A percentile compares a stretch with the other conserved stretches of the same genome.
phyloP scores from a whole-genome alignment of 768 basidiomycete species.

The Udeniomyces megalosporus region DNA sequence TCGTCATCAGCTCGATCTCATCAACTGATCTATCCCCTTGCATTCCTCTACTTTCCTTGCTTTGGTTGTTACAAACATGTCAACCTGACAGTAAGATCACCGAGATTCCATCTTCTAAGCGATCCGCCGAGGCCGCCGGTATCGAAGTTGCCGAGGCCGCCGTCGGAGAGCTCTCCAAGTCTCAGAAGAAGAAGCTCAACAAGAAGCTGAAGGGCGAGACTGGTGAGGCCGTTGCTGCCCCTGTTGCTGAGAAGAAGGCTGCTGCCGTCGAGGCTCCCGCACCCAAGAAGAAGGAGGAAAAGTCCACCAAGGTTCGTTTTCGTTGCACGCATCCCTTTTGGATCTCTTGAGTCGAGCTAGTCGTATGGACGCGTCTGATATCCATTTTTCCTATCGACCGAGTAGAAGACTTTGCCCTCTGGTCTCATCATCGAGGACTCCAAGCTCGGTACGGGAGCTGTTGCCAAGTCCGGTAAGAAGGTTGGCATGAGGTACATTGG shows the following conservation, averaged over 20 bases:
- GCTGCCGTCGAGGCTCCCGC: conserved; percentile 24
- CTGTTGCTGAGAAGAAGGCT: conserved; percentile 16
- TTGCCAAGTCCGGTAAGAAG: conserved; percentile 68
- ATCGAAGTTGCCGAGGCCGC: conserved; percentile 36
- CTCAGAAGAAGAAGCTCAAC: conserved; percentile 47
- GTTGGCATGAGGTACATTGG: conserved; percentile 86
- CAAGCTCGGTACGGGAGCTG: conserved; percentile 65
- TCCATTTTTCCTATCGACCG: not conserved
- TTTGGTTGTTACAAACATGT: not conserved
- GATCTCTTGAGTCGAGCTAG: not conserved
- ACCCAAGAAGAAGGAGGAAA: conserved; percentile 23
- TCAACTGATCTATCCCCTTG: too few species aligned
- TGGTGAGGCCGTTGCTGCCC: conserved; percentile 32
- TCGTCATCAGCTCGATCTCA: too few species aligned
- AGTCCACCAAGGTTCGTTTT: conserved; percentile 4
- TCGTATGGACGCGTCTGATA: too few species aligned
- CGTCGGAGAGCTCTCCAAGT: conserved; percentile 34
- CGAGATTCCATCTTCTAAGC: conserved; percentile 37
- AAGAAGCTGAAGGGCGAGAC: conserved; percentile 53
- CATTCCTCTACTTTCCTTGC: not conserved
- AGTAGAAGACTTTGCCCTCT: conserved; percentile 36
- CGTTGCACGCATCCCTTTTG: not conserved
- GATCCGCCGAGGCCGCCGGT: conserved; percentile 42
- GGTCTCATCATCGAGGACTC: conserved; percentile 64
- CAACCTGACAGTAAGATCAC: conserved; percentile 17